phyloP scores from a whole-genome alignment of 495 filamentous ascomycete genomes.

The Astrothelium subdiscretum region DNA sequence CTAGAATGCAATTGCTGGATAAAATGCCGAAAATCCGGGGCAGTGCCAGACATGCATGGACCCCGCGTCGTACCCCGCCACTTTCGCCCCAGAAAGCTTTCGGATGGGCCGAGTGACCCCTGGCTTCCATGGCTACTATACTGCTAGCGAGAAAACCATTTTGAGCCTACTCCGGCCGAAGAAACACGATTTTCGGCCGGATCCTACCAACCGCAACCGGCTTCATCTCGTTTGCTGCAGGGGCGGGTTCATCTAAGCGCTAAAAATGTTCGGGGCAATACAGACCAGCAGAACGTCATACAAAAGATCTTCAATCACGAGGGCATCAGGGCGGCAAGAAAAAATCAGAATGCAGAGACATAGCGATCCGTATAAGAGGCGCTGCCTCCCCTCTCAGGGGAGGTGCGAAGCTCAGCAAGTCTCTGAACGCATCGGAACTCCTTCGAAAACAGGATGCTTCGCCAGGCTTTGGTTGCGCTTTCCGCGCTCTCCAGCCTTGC shows the following conservation, averaged over 20 bases:
- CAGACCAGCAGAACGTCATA: neutral
- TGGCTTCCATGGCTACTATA: neutral
- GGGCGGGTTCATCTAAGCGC: neutral
- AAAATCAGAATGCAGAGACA: neutral
- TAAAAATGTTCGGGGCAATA: neutral
- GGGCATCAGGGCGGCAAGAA: neutral
- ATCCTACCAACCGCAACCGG: neutral
- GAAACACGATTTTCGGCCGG: neutral
- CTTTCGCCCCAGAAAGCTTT: neutral
- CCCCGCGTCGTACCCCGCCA: neutral
- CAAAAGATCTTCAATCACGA: neutral
- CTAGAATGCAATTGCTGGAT: neutral
- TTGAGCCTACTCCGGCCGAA: neutral
- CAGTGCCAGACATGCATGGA: neutral
- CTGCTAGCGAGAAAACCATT: neutral
- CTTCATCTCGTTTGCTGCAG: neutral
- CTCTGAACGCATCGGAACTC: neutral
- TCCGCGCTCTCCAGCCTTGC: conserved; percentile 7
- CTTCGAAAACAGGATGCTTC: conserved; percentile 6
- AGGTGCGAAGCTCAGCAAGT: neutral
- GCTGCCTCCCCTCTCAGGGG: neutral
- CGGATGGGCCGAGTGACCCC: neutral
- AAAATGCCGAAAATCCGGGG: neutral
- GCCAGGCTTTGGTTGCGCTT: conserved; percentile 6
- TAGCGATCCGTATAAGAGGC: neutral